Percentiles rank a stretch among this genome's conserved stretches.
phyloP scores from a whole-genome alignment of 2,329 filamentous ascomycete genomes.

The Simplicillium aogashimaense region DNA sequence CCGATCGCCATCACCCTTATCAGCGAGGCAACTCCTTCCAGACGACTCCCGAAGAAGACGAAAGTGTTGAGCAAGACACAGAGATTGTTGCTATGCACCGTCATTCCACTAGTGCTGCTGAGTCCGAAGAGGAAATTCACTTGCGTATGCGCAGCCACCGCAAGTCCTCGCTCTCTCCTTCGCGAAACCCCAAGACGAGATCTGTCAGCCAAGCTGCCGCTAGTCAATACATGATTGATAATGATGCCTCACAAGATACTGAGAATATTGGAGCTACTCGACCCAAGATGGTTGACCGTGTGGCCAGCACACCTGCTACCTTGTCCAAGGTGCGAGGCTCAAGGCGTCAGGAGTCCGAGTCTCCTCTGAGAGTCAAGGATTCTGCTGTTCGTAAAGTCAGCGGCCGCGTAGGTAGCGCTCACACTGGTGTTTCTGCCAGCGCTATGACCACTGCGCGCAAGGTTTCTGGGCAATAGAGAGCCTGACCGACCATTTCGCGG shows the following conservation, averaged over 20 bases:
- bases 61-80: conserved; percentile 44
- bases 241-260: conserved; percentile 58
- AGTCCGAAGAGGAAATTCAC: conserved; percentile 77
- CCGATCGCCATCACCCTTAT: conserved; percentile 69
- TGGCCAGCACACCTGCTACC: conserved; percentile 43
- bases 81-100: conserved; percentile 54
- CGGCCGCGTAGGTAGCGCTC: conserved; percentile 52
- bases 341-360: conserved; percentile 38
- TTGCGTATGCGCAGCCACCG: conserved; percentile 62
- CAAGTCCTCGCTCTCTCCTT: conserved; percentile 55
- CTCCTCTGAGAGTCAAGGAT: conserved; percentile 40
- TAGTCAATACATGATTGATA: conserved; percentile 54
- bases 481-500: conserved; percentile 2
- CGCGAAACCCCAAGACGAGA: conserved; percentile 50
- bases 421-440: conserved; percentile 28
- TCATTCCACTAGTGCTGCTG: conserved; percentile 46
- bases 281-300: conserved; percentile 47
- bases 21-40: conserved; percentile 42
- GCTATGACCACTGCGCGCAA: conserved; percentile 39
- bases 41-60: conserved; percentile 35
- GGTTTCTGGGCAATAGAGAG: conserved; percentile 34
- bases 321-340: conserved; percentile 57
- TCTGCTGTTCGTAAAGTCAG: conserved; percentile 53
- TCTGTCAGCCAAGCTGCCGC: conserved; percentile 71
- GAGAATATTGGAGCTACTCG: conserved; percentile 58